Conservation (phyloP, 192 early-diverging fungal genomes). For the Allomyces javanicus region DNA sequence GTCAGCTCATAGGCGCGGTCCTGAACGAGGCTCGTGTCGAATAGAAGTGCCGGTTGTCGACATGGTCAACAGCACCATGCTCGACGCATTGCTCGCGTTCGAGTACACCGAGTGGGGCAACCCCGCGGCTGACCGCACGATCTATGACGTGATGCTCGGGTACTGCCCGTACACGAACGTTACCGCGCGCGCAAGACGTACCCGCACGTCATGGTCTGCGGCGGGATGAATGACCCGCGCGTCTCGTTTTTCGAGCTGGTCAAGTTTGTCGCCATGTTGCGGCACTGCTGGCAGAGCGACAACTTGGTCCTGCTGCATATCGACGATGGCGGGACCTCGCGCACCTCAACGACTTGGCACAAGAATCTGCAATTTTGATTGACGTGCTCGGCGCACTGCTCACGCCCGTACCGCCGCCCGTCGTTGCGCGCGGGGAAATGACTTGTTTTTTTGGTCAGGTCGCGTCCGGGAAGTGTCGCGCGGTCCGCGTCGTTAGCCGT, state of each 20-base stretch:
- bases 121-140: slow-evolving; percentile 20
- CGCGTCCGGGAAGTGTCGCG: too few relatives aligned
- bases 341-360: slow-evolving; percentile 13
- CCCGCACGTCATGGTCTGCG: slow-evolving; percentile 54
- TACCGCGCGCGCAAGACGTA: background rate
- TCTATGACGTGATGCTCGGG: slow-evolving; percentile 30
- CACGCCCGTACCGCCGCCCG: too few relatives aligned
- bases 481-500: too few relatives aligned
- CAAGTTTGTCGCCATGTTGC: slow-evolving; percentile 65
- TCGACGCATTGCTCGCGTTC: slow-evolving; percentile 44
- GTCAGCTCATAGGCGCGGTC: slow-evolving; percentile 40
- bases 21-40: slow-evolving; percentile 36
- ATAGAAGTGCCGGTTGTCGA: slow-evolving; percentile 69
- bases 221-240: slow-evolving; percentile 56
- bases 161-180: slow-evolving; percentile 31
- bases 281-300: slow-evolving; percentile 9
- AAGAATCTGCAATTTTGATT: slow-evolving; percentile 12
- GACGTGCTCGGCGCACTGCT: background rate
- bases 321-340: slow-evolving; percentile 15
- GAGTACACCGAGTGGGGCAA: slow-evolving; percentile 64
- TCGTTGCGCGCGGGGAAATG: too few relatives aligned
- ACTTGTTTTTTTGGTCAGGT: too few relatives aligned
- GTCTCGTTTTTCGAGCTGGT: slow-evolving; percentile 65
- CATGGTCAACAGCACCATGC: slow-evolving; percentile 68
- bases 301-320: slow-evolving; percentile 10